Evolutionary conservation across 2,329 filamentous ascomycete species (phyloP), one percentile per base, ranked within the genome.

Genomic region (Xylariaceae sp.): DNA sequence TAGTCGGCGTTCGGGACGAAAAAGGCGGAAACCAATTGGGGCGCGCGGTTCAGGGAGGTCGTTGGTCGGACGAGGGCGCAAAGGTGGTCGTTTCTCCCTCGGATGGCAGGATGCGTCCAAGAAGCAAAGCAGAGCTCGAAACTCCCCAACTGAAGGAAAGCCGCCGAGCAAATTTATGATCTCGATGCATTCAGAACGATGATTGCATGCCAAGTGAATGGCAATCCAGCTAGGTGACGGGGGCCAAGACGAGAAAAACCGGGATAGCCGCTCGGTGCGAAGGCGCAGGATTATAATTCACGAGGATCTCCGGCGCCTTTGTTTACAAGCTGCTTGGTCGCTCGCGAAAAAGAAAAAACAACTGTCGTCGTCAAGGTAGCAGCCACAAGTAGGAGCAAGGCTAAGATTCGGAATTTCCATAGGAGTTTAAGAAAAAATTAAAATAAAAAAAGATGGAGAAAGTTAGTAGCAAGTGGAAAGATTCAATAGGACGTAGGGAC

Each of bases 171-270:
- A 50, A 56, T 44, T 53, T 59, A 58, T 56, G 62, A 58, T 65
- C 55, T 64, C 57, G 67, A 72, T 70, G 68, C 70, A 72, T 72
- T 69, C 68, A 71, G 69, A 56, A 54, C 40, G 44, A 61, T 53
- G 59, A 54, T 64, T 12, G 52, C 58, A 67, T 65, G 66, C 65
- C 60, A 65, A 63, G 61, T 50, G 52, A 44, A 52, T 63, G 61
- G 59, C 61, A 62, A 54, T 54, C 53, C 61, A 58, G 55, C 58
- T 63, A 61, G 52, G 57, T 52, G 50, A 62, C 49, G 9, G 40
- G n/a, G 54, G 52, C 52, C 41, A 44, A 52, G 37, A 44, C 29
- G 48, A 48, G n/a, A 46, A 51, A 50, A 62, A 50, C 53, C 58
- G 60, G 56, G 52, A 53, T 61, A 63, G 55, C 57, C 56, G 60